Conservation (phyloP, 768 basidiomycete genomes). For the Hypholoma sublateritium region DNA sequence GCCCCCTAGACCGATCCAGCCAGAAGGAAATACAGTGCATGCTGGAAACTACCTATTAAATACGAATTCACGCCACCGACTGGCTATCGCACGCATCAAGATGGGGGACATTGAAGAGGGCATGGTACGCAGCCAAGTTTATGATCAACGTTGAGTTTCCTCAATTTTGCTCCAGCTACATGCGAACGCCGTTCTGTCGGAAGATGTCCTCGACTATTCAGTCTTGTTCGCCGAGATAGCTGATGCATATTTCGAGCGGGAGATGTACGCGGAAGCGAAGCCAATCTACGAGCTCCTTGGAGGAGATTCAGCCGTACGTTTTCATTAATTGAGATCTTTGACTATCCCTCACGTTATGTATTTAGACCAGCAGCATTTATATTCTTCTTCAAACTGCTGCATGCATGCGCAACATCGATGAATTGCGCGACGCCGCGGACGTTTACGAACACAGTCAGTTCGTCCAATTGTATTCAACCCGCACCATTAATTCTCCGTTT, state of each 20-base stretch:
- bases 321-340: neutral
- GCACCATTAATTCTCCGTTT: neutral
- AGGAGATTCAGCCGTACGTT: slow-evolving; percentile 65
- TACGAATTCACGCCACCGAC: slow-evolving; percentile 76
- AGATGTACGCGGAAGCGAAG: slow-evolving; percentile 76
- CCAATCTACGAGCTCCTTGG: slow-evolving; percentile 81
- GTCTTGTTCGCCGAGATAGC: slow-evolving; percentile 82
- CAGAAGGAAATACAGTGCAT: slow-evolving; percentile 46
- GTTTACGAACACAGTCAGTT: slow-evolving; percentile 78
- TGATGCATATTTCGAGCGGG: slow-evolving; percentile 77
- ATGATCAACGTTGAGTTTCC: neutral
- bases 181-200: slow-evolving; percentile 63
- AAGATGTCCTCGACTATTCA: slow-evolving; percentile 77
- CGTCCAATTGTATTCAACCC: neutral
- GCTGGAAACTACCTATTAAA: slow-evolving; percentile 66
- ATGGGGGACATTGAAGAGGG: slow-evolving; percentile 81
- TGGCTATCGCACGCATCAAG: slow-evolving; percentile 81
- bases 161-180: slow-evolving; percentile 56
- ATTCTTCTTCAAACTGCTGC: slow-evolving; percentile 76
- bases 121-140: slow-evolving; percentile 49
- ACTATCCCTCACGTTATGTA: neutral
- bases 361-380: slow-evolving; percentile 72
- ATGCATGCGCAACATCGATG: slow-evolving; percentile 77
- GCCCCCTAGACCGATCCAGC: slow-evolving; percentile 20
- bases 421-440: slow-evolving; percentile 74